phyloP scores from a whole-genome alignment of 1,284 basidiomycete species.

The Apiotrichum brassicae region DNA sequence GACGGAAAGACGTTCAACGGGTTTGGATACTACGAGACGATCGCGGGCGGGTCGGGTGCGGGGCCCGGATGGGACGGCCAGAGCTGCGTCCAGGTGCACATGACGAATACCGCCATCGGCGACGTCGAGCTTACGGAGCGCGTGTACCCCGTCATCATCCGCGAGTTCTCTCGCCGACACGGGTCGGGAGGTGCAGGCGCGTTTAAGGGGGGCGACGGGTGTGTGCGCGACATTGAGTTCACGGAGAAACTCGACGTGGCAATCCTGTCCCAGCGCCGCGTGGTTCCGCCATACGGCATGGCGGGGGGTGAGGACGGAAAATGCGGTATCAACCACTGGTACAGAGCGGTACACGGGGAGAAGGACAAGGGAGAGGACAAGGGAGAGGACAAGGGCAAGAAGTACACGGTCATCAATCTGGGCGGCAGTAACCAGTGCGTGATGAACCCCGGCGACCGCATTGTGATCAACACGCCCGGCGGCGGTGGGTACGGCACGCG shows the following conservation, averaged over 20 bases:
- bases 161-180: constrained; percentile 70
- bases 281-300: constrained; percentile 82
- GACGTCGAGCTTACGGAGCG: constrained; percentile 40
- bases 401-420: constrained; percentile 67
- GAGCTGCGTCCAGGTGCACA: constrained; percentile 35
- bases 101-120: constrained; percentile 34
- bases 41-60: constrained; percentile 91
- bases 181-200: constrained; percentile 70
- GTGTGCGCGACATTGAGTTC: constrained; percentile 76
- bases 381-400: constrained; percentile 7
- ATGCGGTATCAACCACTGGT: constrained; percentile 81
- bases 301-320: constrained; percentile 73
- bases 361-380: background rate
- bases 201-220: constrained; percentile 80
- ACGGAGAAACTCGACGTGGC: constrained; percentile 81
- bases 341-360: background rate
- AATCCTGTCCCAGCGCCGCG: constrained; percentile 67
- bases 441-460: constrained; percentile 76
- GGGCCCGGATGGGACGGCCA: constrained; percentile 81
- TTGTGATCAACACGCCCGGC: constrained; percentile 82
- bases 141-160: constrained; percentile 74
- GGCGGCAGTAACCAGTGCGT: constrained; percentile 81
- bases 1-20: constrained; percentile 60
- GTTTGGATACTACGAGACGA: constrained; percentile 95
- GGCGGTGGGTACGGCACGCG: constrained; percentile 63